phyloP scores from a whole-genome alignment of 2,329 filamentous ascomycete species.

The Fonsecaea monophora region DNA sequence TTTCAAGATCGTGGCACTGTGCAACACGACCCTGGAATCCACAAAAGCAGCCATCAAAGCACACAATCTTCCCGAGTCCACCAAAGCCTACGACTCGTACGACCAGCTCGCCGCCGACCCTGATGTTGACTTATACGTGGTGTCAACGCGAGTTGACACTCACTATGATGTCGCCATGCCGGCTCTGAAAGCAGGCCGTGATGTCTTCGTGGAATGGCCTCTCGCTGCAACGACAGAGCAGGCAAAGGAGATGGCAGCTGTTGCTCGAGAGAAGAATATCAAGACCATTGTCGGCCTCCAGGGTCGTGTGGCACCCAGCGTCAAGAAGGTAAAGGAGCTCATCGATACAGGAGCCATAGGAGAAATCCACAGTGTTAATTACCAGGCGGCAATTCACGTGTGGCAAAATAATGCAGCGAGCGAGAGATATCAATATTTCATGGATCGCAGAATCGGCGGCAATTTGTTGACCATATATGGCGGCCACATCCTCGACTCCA shows the following conservation, averaged over 20 bases:
- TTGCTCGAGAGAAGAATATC: slow-evolving; percentile 46
- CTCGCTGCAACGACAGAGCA: slow-evolving; percentile 55
- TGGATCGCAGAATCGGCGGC: slow-evolving; percentile 54
- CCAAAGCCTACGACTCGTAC: slow-evolving; percentile 60
- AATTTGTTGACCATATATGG: slow-evolving; percentile 51
- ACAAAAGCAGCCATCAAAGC: slow-evolving; percentile 53
- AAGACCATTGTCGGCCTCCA: slow-evolving; percentile 61
- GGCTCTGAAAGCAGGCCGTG: slow-evolving; percentile 60
- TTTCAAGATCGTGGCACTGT: slow-evolving; percentile 60
- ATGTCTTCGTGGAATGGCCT: slow-evolving; percentile 65
- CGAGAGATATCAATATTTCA: slow-evolving; percentile 56
- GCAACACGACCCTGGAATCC: slow-evolving; percentile 58
- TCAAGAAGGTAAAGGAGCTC: slow-evolving; percentile 55
- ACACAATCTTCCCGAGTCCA: slow-evolving; percentile 52
- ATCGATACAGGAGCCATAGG: slow-evolving; percentile 58
- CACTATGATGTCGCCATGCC: slow-evolving; percentile 58
- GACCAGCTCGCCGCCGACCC: slow-evolving; percentile 57
- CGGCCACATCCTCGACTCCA: slow-evolving; percentile 43
- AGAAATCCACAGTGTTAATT: slow-evolving; percentile 60
- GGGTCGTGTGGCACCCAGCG: slow-evolving; percentile 55
- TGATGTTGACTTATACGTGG: slow-evolving; percentile 63
- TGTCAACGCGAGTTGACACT: slow-evolving; percentile 61
- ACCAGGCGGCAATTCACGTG: slow-evolving; percentile 50
- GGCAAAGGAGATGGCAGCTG: slow-evolving; percentile 51
- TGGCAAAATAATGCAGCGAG: slow-evolving; percentile 38